These are phyloP conservation scores for Saprolegnia diclina DNA, from an alignment of 352 stramenopile genomes.

Conservation along the genomic window DNA sequence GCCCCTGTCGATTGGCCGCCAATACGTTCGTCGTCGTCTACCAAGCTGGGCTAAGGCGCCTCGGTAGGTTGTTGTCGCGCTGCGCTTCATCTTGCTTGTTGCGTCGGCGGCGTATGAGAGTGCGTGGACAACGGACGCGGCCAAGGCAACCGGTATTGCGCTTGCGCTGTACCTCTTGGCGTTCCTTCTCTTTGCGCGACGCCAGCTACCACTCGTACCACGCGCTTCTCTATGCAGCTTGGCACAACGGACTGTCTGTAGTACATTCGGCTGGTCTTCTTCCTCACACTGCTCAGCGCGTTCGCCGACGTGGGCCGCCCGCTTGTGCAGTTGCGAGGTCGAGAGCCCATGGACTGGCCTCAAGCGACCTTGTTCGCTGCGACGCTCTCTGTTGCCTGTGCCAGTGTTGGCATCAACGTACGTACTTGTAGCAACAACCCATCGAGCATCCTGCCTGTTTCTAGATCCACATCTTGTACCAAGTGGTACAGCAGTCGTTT, in stretches of 20 bases:
- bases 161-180: neutral
- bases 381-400: neutral
- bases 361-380: neutral
- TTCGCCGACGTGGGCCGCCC: conserved; percentile 4
- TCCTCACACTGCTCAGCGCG: neutral
- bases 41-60: neutral
- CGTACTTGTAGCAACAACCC: neutral
- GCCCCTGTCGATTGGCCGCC: neutral
- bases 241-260: neutral
- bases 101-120: neutral
- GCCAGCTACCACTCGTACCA: neutral
- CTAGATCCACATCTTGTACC: neutral
- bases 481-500: neutral
- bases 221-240: neutral
- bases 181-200: neutral
- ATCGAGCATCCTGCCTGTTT: neutral
- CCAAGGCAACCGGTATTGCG: neutral
- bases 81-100: neutral
- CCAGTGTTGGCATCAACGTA: neutral
- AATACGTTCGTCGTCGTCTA: neutral
- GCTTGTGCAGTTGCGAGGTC: neutral
- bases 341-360: neutral
- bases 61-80: neutral
- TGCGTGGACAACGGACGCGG: neutral
- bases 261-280: conserved; percentile 14